Base-by-base conservation (phyloP, 768 basidiomycete species). In the Pulveroboletus ravenelii region DNA sequence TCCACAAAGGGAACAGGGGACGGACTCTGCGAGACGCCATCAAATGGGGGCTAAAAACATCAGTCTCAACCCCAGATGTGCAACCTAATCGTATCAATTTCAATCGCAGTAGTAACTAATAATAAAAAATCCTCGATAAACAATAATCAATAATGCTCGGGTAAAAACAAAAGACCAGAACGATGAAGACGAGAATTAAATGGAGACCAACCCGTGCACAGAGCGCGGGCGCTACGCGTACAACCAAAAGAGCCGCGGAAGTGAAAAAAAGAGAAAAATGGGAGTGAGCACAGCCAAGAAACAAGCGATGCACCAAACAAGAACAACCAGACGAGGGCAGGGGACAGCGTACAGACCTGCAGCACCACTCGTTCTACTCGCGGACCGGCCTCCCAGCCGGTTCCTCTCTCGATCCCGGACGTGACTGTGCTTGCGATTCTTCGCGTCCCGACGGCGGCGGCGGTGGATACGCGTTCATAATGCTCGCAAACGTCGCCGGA, bases 401-500 rank as follows among this genome's bases (percentile, higher is more conserved):
- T 39, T 61, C 47, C 2, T 68, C 67, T 45, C n/a, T 61, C 29
- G 64, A 62, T 7, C 55, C 59, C 8, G 66, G 60, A 44, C 62
- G 65, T 14, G 64, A 63, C 29, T 58, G 63, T 15, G 51, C 55
- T 9, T 61, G 59, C 7, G 65, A 53, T 14, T 62, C 59, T 9
- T 57, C 66, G 15, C 57, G 62, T 10, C 34, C 50, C 17, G 62
- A 54, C 15, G 58, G 54, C 29, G 66, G 64, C 1, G 70, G 63
- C 9, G 81, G n/a, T n/a, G n/a, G 75, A 62, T 84, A 85, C n/a
- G 83, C 82, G 57, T 82, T 79, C 82, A 87, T 81, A 55, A 87
- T 84, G 52, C 77, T 81, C 31, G 82, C 85, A 62, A 85, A 79
- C 47, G 82, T 77, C 25, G 81, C 70, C 2, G 80, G 76, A 9